Evolutionary conservation across 257 asterid genomes (phyloP), one percentile per base, ranked within the genome.

Genomic region (Eustoma russellianum): DNA sequence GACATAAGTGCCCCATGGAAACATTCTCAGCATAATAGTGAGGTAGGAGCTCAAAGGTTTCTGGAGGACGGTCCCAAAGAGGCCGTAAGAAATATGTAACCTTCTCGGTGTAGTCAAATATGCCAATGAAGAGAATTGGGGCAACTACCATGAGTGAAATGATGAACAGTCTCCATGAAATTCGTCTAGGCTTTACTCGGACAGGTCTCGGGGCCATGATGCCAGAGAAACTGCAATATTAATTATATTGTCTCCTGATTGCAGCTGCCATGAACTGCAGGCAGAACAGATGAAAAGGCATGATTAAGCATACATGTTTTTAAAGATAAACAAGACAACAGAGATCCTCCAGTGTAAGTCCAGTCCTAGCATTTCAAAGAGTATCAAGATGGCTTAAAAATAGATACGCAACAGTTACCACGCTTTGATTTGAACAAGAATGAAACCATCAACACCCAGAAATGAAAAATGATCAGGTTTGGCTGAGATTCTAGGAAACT

Each of bases 11-110:
- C 53, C 56, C 77, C 86, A 74, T 85, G 2, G 98, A 82, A 18
- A 91, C 88, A 44, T 87, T 91, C 70, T 87, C 95, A 2, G 97
- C 97, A 55, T 91, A 84, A 52, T 79, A 91, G 70, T 91, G 98
- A 10, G 95, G 97, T 30, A 91, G 44, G 43, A 7, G 43, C 64
- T 74, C 67, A 2, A 91, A 84, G 0, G 81, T 77, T 2, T 77
- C 59, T 18, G 97, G 98, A 48, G 98, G 85, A 9, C 58, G 57
- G 76, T 91, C 98, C 98, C 98, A 91, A 50, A 91, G 79, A 8
- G 98, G 98, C 5, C 97, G 96, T 61, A 91, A 73, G 34, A 91
- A 84, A 57, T 91, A 91, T 62, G 95, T 75, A 57, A 91, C 69
- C 45, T 80, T 82, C 54, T 74, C 86, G 51, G 67, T 53, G 35